Base-by-base conservation (phyloP, 306 rosid genomes). In the Crotalaria pallida region DNA sequence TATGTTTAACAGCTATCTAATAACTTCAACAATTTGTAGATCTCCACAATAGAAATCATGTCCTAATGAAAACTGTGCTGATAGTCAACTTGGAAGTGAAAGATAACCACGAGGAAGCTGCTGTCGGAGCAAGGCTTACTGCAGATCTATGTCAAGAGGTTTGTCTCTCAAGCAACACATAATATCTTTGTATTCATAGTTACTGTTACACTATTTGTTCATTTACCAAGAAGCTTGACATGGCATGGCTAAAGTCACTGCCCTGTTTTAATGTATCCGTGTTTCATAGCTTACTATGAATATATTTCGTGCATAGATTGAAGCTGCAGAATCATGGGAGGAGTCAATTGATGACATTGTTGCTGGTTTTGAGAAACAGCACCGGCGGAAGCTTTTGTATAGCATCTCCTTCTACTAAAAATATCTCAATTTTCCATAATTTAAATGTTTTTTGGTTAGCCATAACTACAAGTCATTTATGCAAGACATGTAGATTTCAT, bases 61-160 rank as follows among this genome's bases (percentile, higher is more conserved):
- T 56, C 72, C 81, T 83, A 7, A 55, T 82, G 91, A 94, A 87
- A 87, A 66, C 81, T 57, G 96, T 89, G 53, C 81, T 94, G 78
- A 52, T 94, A 61, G 55, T 94, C 60, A 94, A 94, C 79, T 87
- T 94, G 89, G 98, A 94, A 89, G 98, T 94, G 34, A 94, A 94
- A 79, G 98, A 94, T 85, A 90, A 94, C 84, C 98, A 94, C 0
- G 98, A 90, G 64, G 97, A 94, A 86, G 98, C 98, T 40, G 96
- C 97, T 1, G 61, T 77, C 15, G 98, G 97, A 80, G 99, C 87
- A 23, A 83, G 95, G 60, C 95, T 84, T 59, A 82, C 96, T 65
- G 77, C 82, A 29, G 92, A 94, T 75, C 84, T 91, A 33, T 94
- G 99, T 76, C 91, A 80, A 47, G 86, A 89, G 94, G 99, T 94